A percentile compares a stretch with the other conserved stretches of the same genome.
Evolutionary conservation across 495 filamentous ascomycete genomes (phyloP).

Genomic region (Penicillium verhagenii): DNA sequence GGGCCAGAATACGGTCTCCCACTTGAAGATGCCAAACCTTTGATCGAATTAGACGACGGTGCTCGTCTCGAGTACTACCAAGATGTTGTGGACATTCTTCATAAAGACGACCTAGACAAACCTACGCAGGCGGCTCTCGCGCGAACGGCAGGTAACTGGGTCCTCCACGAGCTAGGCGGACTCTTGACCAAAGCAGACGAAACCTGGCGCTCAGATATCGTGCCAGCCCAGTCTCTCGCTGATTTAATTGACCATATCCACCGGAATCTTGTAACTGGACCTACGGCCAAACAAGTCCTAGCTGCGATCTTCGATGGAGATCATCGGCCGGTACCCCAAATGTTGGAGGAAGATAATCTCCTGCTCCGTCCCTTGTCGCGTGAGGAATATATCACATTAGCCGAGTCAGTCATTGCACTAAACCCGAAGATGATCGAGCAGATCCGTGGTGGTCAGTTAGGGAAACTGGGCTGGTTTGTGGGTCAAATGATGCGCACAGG

Average conservation of each 20-base stretch:
- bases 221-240: conserved; percentile 62
- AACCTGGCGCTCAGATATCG: conserved; percentile 52
- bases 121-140: conserved; percentile 27
- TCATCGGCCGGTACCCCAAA: conserved; percentile 49
- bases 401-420: conserved; percentile 39
- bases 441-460: conserved; percentile 62
- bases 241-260: conserved; percentile 65
- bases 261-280: conserved; percentile 67
- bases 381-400: conserved; percentile 47
- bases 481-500: conserved; percentile 85
- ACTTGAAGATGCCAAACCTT: conserved; percentile 81
- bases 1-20: conserved; percentile 59
- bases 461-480: conserved; percentile 84
- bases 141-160: conserved; percentile 62
- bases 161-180: conserved; percentile 86
- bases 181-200: conserved; percentile 56
- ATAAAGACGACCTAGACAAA: conserved; percentile 29
- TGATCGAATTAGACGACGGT: conserved; percentile 76
- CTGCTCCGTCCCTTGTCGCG: conserved; percentile 57
- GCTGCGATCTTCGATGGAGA: conserved; percentile 57
- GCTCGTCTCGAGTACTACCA: conserved; percentile 81
- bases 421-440: conserved; percentile 64
- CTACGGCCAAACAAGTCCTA: conserved; percentile 72
- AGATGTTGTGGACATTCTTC: conserved; percentile 61
- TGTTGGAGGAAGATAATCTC: conserved; percentile 67